These are phyloP conservation scores for Entomortierella beljakovae DNA, from an alignment of 192 early-diverging fungal genomes.

Conservation along the genomic window DNA sequence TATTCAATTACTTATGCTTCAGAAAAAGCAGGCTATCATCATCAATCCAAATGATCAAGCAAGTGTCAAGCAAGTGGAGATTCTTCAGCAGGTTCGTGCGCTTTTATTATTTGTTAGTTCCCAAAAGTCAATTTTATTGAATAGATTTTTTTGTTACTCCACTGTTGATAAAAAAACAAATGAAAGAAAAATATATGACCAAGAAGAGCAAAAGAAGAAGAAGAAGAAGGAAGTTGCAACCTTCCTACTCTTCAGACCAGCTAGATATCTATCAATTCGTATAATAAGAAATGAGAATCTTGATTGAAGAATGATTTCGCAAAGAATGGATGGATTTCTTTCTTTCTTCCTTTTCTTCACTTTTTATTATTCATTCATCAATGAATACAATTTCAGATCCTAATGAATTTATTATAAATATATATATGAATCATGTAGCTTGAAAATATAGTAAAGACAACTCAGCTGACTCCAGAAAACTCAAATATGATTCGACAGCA, in stretches of 20 bases:
- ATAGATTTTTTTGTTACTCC: constrained; percentile 2
- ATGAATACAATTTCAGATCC: no score
- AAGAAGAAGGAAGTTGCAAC: background rate
- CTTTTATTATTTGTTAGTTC: background rate
- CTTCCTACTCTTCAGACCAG: no score
- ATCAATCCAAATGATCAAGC: constrained; percentile 37
- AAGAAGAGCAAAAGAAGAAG: constrained; percentile 11
- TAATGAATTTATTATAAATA: background rate
- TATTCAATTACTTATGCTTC: constrained; percentile 40
- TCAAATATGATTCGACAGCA: constrained; percentile 60
- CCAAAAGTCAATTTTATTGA: background rate
- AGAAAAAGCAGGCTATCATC: constrained; percentile 42
- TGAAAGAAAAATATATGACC: constrained; percentile 11
- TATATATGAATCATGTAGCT: constrained; percentile 41
- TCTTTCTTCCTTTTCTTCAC: no score
- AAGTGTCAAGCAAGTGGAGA: constrained; percentile 31
- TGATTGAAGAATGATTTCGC: no score
- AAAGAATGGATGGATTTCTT: no score
- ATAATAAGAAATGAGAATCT: no score
- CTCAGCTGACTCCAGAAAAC: constrained; percentile 55
- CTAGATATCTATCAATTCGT: no score
- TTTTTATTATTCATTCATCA: no score
- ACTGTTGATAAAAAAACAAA: constrained; percentile 10
- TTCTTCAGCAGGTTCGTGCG: constrained; percentile 45
- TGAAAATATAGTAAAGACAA: constrained; percentile 57